Conservation (phyloP, 2,329 filamentous ascomycete species). For the Fusarium liriodendri region DNA sequence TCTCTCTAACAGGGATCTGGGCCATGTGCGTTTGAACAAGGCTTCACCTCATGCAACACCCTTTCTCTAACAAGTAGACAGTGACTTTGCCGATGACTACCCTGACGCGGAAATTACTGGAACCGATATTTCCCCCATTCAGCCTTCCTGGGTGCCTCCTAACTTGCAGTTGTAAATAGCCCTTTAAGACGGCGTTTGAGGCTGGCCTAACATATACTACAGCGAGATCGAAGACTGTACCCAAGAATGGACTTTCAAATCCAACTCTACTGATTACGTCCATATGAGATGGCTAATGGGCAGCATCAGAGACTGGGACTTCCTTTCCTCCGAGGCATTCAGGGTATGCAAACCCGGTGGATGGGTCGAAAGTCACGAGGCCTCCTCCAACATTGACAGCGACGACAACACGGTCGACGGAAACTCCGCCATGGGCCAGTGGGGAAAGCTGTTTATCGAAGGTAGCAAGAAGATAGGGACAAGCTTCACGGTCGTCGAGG, state of each 20-base stretch:
- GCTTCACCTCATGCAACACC: rapidly evolving
- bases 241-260: slow-evolving; percentile 45
- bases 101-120: slow-evolving; percentile 59
- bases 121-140: slow-evolving; percentile 67
- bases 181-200: rapidly evolving
- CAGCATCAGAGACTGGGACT: slow-evolving; percentile 65
- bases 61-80: slow-evolving; percentile 36
- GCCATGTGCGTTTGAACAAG: slow-evolving; percentile 52
- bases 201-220: background rate
- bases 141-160: slow-evolving; percentile 61
- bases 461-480: slow-evolving; percentile 47
- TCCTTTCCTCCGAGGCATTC: slow-evolving; percentile 63
- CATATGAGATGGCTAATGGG: slow-evolving; percentile 69
- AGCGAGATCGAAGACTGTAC: slow-evolving; percentile 47
- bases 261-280: slow-evolving; percentile 65
- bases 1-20: slow-evolving; percentile 52
- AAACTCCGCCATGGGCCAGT: slow-evolving; percentile 43
- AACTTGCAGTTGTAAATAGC: slow-evolving; percentile 55
- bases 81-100: slow-evolving; percentile 60
- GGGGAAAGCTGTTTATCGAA: slow-evolving; percentile 45
- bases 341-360: slow-evolving; percentile 68
- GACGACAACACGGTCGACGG: slow-evolving; percentile 45
- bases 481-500: slow-evolving; percentile 40
- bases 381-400: slow-evolving; percentile 40
- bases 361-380: slow-evolving; percentile 50